phyloP scores from a whole-genome alignment of 1,139 yeast genomes.

The Magnusiomyces tetraspermus region DNA sequence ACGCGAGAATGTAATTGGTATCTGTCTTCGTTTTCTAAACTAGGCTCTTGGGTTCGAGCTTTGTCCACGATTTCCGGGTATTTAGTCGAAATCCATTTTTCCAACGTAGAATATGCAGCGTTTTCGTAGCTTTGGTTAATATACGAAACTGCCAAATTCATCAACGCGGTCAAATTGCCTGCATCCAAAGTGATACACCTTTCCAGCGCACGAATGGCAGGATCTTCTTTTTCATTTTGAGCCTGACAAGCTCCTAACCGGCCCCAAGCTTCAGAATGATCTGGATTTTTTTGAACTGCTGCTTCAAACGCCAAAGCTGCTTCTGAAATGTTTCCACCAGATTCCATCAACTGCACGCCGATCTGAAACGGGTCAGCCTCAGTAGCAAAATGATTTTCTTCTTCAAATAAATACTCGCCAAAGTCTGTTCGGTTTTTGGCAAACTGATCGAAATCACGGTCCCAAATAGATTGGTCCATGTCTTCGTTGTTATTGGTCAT shows the following conservation, averaged over 20 bases:
- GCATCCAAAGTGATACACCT: slow-evolving; percentile 77
- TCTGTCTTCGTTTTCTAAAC: slow-evolving; percentile 60
- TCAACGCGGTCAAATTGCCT: slow-evolving; percentile 65
- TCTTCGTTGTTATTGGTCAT: slow-evolving; percentile 42
- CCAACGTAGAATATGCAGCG: slow-evolving; percentile 90
- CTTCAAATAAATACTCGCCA: slow-evolving; percentile 74
- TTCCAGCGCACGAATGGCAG: slow-evolving; percentile 87
- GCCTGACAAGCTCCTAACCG: slow-evolving; percentile 91
- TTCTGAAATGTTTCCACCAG: slow-evolving; percentile 90
- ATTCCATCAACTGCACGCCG: slow-evolving; percentile 86
- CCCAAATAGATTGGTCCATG: slow-evolving; percentile 40
- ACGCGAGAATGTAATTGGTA: slow-evolving; percentile 69
- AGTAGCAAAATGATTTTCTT: slow-evolving; percentile 57
- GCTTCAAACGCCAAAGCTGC: slow-evolving; percentile 97
- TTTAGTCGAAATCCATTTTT: slow-evolving; percentile 86
- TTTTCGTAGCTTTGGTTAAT: slow-evolving; percentile 95
- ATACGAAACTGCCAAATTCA: slow-evolving; percentile 86
- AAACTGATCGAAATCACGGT: slow-evolving; percentile 60
- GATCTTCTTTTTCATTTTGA: slow-evolving; percentile 90
- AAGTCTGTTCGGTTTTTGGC: slow-evolving; percentile 65
- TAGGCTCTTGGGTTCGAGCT: slow-evolving; percentile 55
- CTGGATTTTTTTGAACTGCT: slow-evolving; percentile 72
- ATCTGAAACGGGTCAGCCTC: slow-evolving; percentile 82
- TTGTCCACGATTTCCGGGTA: slow-evolving; percentile 66
- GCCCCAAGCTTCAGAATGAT: slow-evolving; percentile 86